Base-by-base conservation (phyloP, 768 basidiomycete species). In the Termitomyces sp. region DNA sequence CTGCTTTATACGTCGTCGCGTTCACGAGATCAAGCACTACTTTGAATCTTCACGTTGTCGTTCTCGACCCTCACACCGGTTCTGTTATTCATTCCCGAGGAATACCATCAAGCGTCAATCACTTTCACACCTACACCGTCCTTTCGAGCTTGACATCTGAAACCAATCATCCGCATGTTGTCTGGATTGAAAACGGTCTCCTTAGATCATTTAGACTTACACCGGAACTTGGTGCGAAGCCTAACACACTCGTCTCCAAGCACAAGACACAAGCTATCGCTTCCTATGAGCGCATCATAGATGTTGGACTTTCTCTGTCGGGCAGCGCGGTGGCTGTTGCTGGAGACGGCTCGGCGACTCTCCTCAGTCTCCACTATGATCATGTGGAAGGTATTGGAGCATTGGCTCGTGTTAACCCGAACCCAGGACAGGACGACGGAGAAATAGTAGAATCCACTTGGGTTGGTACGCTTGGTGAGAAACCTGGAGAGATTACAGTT, bases 1-100 rank as follows among this genome's bases (percentile, higher is more conserved):
- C 71, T 2, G 72, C 83, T 0, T 62, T 93, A 35, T 93, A 82
- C 60, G 72, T 74, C 8, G 63, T 87, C 22, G 85, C 83, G 2
- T 65, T 82, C 28, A 70, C 78, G 6, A 79, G 78, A 56, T 77
- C 77, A 0, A 66, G 75, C 56, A 64, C 74, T 1, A 74, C 84
- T 0, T 83, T 85, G 62, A 85, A 85, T 14, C 70, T 96, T 1
- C 84, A 88, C 54, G 74, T 89, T 58, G 80, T 83, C 21, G 74
- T 84, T 1, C 70, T 95, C 7, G 76, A 82, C 47, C 64, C 83
- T 0, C 51, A 66, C 2, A 81, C 78, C 4, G 88, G 87, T 4
- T 70, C 76, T 38, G 58, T 84, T 21, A 61, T 86, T 52, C 64
- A 74, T 12, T 75, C 69, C 22, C 72, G 70, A 1, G 72, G 80